Conservation (phyloP, 2,329 filamentous ascomycete genomes). For the Drechslera avenae region DNA sequence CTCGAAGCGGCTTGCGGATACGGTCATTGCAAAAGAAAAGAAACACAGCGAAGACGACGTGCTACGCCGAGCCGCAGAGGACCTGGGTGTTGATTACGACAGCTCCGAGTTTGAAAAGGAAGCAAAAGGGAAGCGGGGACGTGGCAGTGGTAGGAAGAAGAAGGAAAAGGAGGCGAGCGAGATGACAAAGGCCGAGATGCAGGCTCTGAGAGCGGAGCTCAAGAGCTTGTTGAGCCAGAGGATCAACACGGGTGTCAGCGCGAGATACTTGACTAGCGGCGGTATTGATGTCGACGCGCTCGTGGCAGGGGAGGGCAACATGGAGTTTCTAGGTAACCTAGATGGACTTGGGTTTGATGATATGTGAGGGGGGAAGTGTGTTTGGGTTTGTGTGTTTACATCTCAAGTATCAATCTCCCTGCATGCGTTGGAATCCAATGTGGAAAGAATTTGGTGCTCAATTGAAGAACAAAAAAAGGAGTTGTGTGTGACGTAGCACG, state of each 20-base stretch:
- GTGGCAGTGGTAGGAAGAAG: constrained; percentile 73
- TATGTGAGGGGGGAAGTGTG: too few species aligned
- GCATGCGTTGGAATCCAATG: too few species aligned
- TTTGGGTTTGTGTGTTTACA: too few species aligned
- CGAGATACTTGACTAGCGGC: constrained; percentile 82
- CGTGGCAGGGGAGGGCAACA: constrained; percentile 63
- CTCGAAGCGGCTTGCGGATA: constrained; percentile 86
- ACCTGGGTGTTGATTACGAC: constrained; percentile 92
- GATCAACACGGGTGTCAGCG: constrained; percentile 86
- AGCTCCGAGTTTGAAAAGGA: constrained; percentile 76
- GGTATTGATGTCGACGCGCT: constrained; percentile 79
- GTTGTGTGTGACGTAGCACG: too few species aligned
- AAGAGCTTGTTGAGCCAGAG: constrained; percentile 71
- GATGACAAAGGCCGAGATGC: constrained; percentile 75
- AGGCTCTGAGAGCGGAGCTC: constrained; percentile 71
- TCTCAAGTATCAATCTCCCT: too few species aligned
- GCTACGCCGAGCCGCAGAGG: constrained; percentile 82
- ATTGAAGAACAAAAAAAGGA: too few species aligned
- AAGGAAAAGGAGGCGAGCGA: constrained; percentile 73
- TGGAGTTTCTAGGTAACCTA: constrained; percentile 68
- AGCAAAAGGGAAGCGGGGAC: constrained; percentile 60
- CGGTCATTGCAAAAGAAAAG: constrained; percentile 84
- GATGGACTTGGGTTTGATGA: constrained; percentile 53
- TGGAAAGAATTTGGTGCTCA: too few species aligned
- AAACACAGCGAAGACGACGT: constrained; percentile 82